Percentiles rank a stretch among this genome's conserved stretches.
These are phyloP conservation scores for Kuraishia capsulata DNA, from an alignment of 805 yeast species.

Conservation along the genomic window DNA sequence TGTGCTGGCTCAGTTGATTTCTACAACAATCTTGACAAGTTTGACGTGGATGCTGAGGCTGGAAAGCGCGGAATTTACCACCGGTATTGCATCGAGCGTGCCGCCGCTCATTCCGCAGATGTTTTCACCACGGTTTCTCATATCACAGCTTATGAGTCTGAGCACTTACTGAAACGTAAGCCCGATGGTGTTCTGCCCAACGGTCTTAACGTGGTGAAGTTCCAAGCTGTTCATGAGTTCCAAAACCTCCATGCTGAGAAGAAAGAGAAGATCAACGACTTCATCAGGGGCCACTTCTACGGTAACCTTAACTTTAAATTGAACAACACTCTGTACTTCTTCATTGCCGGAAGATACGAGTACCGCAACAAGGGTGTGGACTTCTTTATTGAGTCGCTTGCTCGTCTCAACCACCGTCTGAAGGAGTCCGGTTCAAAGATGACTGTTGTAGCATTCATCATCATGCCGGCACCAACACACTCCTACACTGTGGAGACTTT, in stretches of 20 bases:
- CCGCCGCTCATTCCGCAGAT: constrained; percentile 93
- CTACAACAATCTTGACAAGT: constrained; percentile 76
- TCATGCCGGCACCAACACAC: constrained; percentile 94
- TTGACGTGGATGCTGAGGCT: constrained; percentile 96
- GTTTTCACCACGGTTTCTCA: constrained; percentile 97
- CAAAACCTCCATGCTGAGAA: constrained; percentile 90
- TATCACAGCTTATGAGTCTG: constrained; percentile 94
- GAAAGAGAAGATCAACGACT: constrained; percentile 89
- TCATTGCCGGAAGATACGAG: constrained; percentile 96
- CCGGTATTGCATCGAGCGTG: constrained; percentile 92
- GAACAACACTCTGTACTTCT: constrained; percentile 88
- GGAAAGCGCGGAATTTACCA: constrained; percentile 97
- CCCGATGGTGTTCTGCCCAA: constrained; percentile 98
- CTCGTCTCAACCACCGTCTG: constrained; percentile 81
- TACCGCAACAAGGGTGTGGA: constrained; percentile 96
- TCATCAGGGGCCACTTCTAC: constrained; percentile 93
- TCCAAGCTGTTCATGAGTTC: constrained; percentile 96
- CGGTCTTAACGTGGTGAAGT: constrained; percentile 91
- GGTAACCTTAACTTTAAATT: constrained; percentile 93
- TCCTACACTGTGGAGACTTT: constrained; percentile 94
- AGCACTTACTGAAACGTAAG: constrained; percentile 85
- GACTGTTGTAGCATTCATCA: constrained; percentile 94
- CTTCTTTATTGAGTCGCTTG: constrained; percentile 85
- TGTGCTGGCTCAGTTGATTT: constrained; percentile 97
- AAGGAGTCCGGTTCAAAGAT: constrained; percentile 75